Conservation (phyloP, 805 yeast genomes). For the Cyberlindnera xishuangbannaensis region DNA sequence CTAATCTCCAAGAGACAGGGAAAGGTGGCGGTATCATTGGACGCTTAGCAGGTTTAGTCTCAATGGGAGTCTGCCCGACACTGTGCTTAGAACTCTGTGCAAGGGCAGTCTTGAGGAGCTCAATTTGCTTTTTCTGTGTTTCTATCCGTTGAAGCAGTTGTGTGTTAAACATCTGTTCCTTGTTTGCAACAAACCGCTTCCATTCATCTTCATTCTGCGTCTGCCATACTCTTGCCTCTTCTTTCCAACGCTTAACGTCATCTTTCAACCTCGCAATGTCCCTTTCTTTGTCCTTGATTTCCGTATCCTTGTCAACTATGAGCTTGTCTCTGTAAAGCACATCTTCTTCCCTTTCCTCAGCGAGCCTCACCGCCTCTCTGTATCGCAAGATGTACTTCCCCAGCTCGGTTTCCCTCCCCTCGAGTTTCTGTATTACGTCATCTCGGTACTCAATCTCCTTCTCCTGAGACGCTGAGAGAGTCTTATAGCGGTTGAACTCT, state of each 20-base stretch:
- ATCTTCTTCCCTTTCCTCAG: slow-evolving; percentile 19
- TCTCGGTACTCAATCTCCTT: slow-evolving; percentile 24
- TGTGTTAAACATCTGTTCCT: slow-evolving; percentile 11
- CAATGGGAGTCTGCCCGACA: too few species aligned
- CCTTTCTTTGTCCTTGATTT: slow-evolving; percentile 7
- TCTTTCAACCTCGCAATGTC: slow-evolving; percentile 4
- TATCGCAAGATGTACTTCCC: slow-evolving; percentile 6
- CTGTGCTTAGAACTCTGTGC: slow-evolving; percentile 5
- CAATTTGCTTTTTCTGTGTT: slow-evolving; percentile 16
- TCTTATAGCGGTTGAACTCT: slow-evolving; percentile 17
- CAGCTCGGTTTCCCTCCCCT: slow-evolving; percentile 10
- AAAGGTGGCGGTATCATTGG: neutral
- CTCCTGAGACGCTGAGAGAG: slow-evolving; percentile 20
- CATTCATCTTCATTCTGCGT: slow-evolving; percentile 5
- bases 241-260: slow-evolving; percentile 8
- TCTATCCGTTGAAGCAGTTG: slow-evolving; percentile 16
- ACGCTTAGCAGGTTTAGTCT: neutral
- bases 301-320: slow-evolving; percentile 13
- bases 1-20: neutral
- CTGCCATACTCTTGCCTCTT: slow-evolving; percentile 9
- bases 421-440: slow-evolving; percentile 18
- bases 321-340: slow-evolving; percentile 20
- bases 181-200: slow-evolving; percentile 3
- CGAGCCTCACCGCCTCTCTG: slow-evolving; percentile 5
- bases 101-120: slow-evolving; percentile 10